phyloP scores from a whole-genome alignment of 2,329 filamentous ascomycete genomes.

The Chaetomium sp. region DNA sequence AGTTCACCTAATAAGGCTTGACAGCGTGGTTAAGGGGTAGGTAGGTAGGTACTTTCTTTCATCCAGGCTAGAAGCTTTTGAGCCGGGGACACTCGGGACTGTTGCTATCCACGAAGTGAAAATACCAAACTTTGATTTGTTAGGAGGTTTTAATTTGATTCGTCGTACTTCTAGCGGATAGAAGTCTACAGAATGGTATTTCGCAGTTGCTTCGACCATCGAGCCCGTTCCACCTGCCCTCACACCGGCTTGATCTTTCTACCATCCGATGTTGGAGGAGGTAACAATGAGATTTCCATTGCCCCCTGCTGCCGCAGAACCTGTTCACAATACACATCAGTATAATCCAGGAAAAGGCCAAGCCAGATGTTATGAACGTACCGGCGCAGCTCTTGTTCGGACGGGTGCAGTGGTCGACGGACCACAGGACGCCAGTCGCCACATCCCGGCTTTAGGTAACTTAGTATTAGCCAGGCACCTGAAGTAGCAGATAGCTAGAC shows the following conservation, averaged over 20 bases:
- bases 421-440: not conserved
- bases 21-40: no score
- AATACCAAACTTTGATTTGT: no score
- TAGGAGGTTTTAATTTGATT: no score
- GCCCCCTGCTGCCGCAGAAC: not conserved
- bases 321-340: not conserved
- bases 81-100: no score
- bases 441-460: not conserved
- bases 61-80: no score
- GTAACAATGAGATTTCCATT: not conserved
- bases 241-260: not conserved
- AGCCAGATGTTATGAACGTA: not conserved
- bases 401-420: conserved; percentile 2
- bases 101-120: no score
- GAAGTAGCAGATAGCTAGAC: not conserved
- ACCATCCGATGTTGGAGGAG: not conserved
- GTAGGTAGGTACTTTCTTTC: no score
- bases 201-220: not conserved
- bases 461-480: not conserved
- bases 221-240: not conserved
- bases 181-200: no score
- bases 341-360: not conserved
- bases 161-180: no score
- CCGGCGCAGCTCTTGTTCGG: conserved; percentile 3
- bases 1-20: no score